These are phyloP conservation scores for Colletotrichum plurivorum DNA, from an alignment of 2,329 filamentous ascomycete species.

Conservation along the genomic window DNA sequence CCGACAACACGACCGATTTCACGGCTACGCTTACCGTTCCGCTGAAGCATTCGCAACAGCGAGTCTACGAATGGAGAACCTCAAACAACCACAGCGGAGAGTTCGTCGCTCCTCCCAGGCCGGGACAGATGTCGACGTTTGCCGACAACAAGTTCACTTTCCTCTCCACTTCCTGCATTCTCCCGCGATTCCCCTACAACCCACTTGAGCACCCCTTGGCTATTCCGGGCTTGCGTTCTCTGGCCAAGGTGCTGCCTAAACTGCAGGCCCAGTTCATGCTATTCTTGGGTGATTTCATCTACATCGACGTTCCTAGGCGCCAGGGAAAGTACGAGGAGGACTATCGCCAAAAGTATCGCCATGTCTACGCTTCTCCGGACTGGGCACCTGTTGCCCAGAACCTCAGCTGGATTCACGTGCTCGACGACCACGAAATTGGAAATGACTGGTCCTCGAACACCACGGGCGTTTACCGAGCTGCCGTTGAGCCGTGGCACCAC, in stretches of 20 bases:
- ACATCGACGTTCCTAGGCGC: constrained; percentile 87
- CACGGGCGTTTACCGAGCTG: constrained; percentile 83
- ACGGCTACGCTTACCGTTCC: constrained; percentile 79
- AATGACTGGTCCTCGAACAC: constrained; percentile 93
- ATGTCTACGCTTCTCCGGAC: constrained; percentile 95
- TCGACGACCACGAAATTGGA: constrained; percentile 96
- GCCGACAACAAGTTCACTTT: constrained; percentile 86
- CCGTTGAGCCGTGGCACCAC: constrained; percentile 86
- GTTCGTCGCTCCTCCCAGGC: constrained; percentile 82
- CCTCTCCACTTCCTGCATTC: constrained; percentile 92
- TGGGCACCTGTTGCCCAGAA: constrained; percentile 83
- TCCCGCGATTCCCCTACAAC: constrained; percentile 90
- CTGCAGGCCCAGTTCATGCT: constrained; percentile 84
- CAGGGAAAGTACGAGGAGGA: constrained; percentile 80
- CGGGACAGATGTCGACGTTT: constrained; percentile 73
- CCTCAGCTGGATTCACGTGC: constrained; percentile 96
- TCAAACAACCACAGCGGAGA: constrained; percentile 90
- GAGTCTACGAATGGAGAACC: constrained; percentile 84
- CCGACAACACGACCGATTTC: constrained; percentile 85
- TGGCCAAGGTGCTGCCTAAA: constrained; percentile 80
- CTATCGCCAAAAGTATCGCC: constrained; percentile 92
- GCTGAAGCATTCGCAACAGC: constrained; percentile 75
- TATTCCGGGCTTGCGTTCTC: constrained; percentile 83
- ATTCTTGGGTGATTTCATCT: constrained; percentile 91
- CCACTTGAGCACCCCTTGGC: constrained; percentile 86